Base-by-base conservation (phyloP, 2,329 filamentous ascomycete species). In the Aspergillus floridensis region DNA sequence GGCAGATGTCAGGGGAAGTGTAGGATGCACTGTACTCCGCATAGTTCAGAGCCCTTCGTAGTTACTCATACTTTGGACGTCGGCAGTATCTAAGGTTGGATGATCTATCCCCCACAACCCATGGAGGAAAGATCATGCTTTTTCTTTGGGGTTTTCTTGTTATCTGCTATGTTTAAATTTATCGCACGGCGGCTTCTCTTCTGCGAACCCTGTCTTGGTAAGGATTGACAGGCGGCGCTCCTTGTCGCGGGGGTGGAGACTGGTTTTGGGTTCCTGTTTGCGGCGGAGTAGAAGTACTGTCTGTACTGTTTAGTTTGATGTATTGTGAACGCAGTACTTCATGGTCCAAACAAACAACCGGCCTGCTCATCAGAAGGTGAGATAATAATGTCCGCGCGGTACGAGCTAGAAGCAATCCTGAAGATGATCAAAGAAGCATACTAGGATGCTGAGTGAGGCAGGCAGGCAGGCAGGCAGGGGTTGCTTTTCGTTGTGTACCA, bases 201-300 rank as follows among this genome's bases (percentile, higher is more conserved):
- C 8, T 32, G 19, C 12, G 8, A 10, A 24, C 21, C 26, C 47
- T 48, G 41, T 31, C 52, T 54, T 54, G 19, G 52, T 48, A 54
- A 54, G 24, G 52, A 54, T 54, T 54, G 41, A 54, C 52, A 26
- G 51, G 41, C 35, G 51, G 26, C 26, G 26, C 29, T 46, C 46
- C 35, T 41, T 46, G 51, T 46, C 51, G 19, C 38, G 35, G 51
- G 31, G 19, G n/a, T n/a, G n/a, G n/a, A n/a, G n/a, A n/a, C n/a
- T n/a, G n/a, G n/a, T n/a, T n/a, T n/a, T n/a, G n/a, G 51, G 7
- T 29, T 29, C 26, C 26, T 29, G 26, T 53, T 35, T 16, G 21
- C 12, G 24, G 52, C 26, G 35, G 38, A 46, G 52, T 41, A 29
- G 52, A 41, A 53, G 14, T 21, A 19, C 51, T 41, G 29, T 53